A percentile compares a stretch with the other conserved stretches of the same genome.
Conservation (phyloP, 2,329 filamentous ascomycete species). For the Ophiostoma australiae region DNA sequence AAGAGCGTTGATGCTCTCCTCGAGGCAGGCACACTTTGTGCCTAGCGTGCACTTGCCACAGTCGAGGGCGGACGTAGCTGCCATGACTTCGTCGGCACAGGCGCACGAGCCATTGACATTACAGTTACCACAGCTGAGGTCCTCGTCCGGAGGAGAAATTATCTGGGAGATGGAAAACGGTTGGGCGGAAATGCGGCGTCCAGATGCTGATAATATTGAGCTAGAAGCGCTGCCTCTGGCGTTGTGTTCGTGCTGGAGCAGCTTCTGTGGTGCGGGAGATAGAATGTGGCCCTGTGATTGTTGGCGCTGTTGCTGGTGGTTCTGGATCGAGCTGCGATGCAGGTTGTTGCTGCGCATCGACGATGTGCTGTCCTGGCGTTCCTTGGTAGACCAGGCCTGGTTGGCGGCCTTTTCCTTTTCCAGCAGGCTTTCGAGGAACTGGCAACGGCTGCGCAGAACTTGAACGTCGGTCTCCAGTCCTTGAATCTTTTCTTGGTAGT, state of each 20-base stretch:
- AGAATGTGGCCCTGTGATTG: slow-evolving; percentile 23
- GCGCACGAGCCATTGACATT: slow-evolving; percentile 50
- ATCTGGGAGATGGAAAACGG: slow-evolving; percentile 55
- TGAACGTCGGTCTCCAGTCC: slow-evolving; percentile 62
- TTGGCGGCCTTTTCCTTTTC: slow-evolving; percentile 45
- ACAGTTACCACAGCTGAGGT: slow-evolving; percentile 53
- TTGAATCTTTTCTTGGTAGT: slow-evolving; percentile 53
- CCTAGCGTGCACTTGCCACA: slow-evolving; percentile 63
- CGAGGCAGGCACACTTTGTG: slow-evolving; percentile 58
- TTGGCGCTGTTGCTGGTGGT: slow-evolving; percentile 21
- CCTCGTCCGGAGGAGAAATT: slow-evolving; percentile 49
- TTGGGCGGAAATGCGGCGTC: slow-evolving; percentile 35
- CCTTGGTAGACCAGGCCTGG: slow-evolving; percentile 22
- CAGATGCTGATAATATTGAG: slow-evolving; percentile 31
- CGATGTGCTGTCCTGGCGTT: slow-evolving; percentile 24
- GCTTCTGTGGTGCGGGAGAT: slow-evolving; percentile 23
- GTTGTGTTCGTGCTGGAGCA: slow-evolving; percentile 24
- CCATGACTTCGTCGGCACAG: slow-evolving; percentile 55
- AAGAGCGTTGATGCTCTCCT: slow-evolving; percentile 40
- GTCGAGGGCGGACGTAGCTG: slow-evolving; percentile 48
- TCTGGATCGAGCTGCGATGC: slow-evolving; percentile 19
- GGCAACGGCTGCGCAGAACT: slow-evolving; percentile 57
- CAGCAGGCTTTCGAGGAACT: slow-evolving; percentile 59
- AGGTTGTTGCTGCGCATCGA: slow-evolving; percentile 22
- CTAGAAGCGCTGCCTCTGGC: slow-evolving; percentile 30